phyloP scores from a whole-genome alignment of 2,329 filamentous ascomycete species.

The Neofusicoccum ribis region DNA sequence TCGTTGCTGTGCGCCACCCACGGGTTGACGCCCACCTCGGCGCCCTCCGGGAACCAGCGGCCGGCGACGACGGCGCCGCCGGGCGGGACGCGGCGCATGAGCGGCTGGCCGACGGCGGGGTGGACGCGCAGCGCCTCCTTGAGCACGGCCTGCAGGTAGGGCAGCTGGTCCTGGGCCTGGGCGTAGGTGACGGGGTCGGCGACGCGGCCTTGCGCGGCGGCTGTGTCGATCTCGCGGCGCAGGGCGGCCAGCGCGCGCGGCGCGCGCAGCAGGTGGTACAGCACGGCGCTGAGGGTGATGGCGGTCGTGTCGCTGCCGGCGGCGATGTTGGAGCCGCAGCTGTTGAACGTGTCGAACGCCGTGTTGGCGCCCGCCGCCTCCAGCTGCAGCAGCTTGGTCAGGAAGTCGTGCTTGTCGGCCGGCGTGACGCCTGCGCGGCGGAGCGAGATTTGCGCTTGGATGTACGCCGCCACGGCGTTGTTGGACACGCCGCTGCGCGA shows the following conservation, averaged over 20 bases:
- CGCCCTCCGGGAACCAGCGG: constrained; percentile 25
- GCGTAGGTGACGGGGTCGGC: background rate
- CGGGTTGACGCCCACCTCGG: constrained; percentile 34
- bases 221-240: background rate
- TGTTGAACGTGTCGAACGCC: constrained; percentile 34
- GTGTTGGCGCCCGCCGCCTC: constrained; percentile 35
- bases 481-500: constrained; percentile 27
- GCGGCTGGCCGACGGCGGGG: background rate
- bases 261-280: constrained; percentile 32
- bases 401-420: constrained; percentile 28
- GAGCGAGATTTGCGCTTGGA: constrained; percentile 26
- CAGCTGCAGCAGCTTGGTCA: constrained; percentile 33
- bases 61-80: constrained; percentile 28
- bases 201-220: background rate
- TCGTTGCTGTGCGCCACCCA: constrained; percentile 27
- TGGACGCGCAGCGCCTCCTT: constrained; percentile 40
- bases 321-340: constrained; percentile 39
- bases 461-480: constrained; percentile 23
- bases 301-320: constrained; percentile 23
- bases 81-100: constrained; percentile 30
- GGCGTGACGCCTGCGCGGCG: constrained; percentile 39
- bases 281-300: constrained; percentile 31
- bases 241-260: constrained; percentile 24
- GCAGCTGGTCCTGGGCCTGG: constrained; percentile 23
- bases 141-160: constrained; percentile 37